Base-by-base conservation (phyloP, 345 rosid species). In the Cardiospermum halicacabum region DNA sequence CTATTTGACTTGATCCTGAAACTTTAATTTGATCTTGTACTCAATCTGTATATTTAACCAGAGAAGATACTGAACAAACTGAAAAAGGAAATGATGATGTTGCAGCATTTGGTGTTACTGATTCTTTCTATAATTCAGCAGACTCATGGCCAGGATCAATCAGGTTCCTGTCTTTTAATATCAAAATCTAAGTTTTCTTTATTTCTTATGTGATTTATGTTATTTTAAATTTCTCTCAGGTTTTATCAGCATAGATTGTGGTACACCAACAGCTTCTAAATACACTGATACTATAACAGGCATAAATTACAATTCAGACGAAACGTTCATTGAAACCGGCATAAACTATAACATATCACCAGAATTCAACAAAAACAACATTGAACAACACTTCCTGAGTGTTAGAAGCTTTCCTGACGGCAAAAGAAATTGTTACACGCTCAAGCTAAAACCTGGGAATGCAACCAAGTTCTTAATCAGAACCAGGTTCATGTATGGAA, bases 201-300 rank as follows among this genome's bases (percentile, higher is more conserved):
- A 47, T 11, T 15, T 47, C 0, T 47, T 4, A 22, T 11, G 3
- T 5, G 1, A 0, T 18, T 0, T 49, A 4, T 2, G 24, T 9
- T 18, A 0, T 49, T 1, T n/a, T 21, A 0, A 6, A 8, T 64
- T 10, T 64, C 37, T 63, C 0, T 66, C 77, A 76, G 85, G 80
- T 27, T 81, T 81, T 58, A 75, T 78, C 18, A 78, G 85, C 76
- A 70, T 78, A 9, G 85, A 81, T 19, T 81, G 77, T 73, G 82
- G 85, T 11, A 19, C 31, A 54, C 76, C 71, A 0, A 36, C 48
- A 4, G 67, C 43, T 57, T 66, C 78, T 32, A 53, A 66, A 42
- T 81, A 73, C 36, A 72, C 28, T 0, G 79, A 80, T 9, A 19
- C 48, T 3, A 60, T 42, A 64, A 80, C 82, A 1, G 72, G 74